phyloP scores from a whole-genome alignment of 2,329 filamentous ascomycete genomes.

The Sarocladium brachiariae region DNA sequence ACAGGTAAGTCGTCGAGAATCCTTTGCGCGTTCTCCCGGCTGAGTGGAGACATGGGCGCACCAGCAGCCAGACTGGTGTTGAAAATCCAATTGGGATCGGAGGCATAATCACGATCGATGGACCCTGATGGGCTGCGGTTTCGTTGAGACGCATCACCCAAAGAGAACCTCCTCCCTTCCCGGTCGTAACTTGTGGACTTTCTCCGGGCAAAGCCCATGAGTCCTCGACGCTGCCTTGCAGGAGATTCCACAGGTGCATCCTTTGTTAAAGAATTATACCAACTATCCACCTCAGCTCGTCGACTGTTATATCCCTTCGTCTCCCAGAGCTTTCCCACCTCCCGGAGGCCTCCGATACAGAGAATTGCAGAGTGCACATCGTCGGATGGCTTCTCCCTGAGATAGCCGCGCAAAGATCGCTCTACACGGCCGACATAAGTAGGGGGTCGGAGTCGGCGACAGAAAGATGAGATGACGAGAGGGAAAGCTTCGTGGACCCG shows the following conservation, averaged over 20 bases:
- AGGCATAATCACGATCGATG: constrained; percentile 22
- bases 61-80: constrained; percentile 52
- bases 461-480: constrained; percentile 57
- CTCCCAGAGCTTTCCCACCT: constrained; percentile 59
- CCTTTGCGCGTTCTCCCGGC: constrained; percentile 41
- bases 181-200: constrained; percentile 36
- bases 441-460: constrained; percentile 53
- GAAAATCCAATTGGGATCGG: constrained; percentile 41
- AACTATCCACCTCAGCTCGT: constrained; percentile 51
- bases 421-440: constrained; percentile 59
- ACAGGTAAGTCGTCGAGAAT: constrained; percentile 50
- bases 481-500: constrained; percentile 60
- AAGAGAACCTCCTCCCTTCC: constrained; percentile 1
- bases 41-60: constrained; percentile 54
- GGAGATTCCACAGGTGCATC: constrained; percentile 32
- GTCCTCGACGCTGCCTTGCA: constrained; percentile 43
- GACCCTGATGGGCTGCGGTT: constrained; percentile 22
- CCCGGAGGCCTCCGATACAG: constrained; percentile 53
- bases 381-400: constrained; percentile 55
- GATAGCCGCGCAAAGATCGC: constrained; percentile 54
- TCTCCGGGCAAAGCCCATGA: constrained; percentile 50
- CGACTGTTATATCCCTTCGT: constrained; percentile 59
- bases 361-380: constrained; percentile 56
- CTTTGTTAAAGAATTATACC: constrained; percentile 47
- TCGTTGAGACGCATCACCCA: constrained; percentile 14